Evolutionary conservation across 1,139 yeast species (phyloP), one percentile per base, ranked within the genome.

Genomic region (Taphrina communis): DNA sequence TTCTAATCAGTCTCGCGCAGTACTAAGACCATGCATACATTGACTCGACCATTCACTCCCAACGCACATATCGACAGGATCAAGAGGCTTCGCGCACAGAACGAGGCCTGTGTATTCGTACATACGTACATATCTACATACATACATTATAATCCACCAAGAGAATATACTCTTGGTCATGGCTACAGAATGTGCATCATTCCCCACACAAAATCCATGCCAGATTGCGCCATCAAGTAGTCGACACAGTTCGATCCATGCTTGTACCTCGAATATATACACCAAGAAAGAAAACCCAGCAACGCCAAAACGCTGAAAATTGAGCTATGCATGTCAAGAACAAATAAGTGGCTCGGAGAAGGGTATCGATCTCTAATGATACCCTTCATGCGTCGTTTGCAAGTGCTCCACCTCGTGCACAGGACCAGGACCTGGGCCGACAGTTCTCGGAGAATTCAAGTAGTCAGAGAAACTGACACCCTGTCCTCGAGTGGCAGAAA

Each of bases 401-500:
- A 50, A n/a, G 36, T 50, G 50, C n/a, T 56, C 60, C 6, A 19
- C 62, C 39, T 58, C 62, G 14, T 58, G 62, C 53, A 44, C 12
- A 4, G 52, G 53, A 6, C 62, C 62, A 3, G 62, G 53, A 31
- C 62, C 62, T 1, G 62, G 53, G 11, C 62, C 62, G 14, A 17
- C 62, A 11, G 62, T 58, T 44, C 62, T 21, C 31, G 62, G 62
- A 12, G 48, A 36, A 12, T 58, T 38, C 14, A 58, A 53, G 42
- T 58, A 58, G 42, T 58, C 62, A 6, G 52, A 44, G 31, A 58
- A 58, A 39, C 53, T 42, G 9, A 58, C 53, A 12, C 42, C 62
- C 17, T 31, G 53, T 11, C 53, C 62, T 21, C 62, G 51, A 11
- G 62, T 14, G 1, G 48, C 66, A 14, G 66, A 50, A 36, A 61